A percentile compares a stretch with the other conserved stretches of the same genome.
phyloP scores from a whole-genome alignment of 306 rosid genomes.

The Medicago arabica region DNA sequence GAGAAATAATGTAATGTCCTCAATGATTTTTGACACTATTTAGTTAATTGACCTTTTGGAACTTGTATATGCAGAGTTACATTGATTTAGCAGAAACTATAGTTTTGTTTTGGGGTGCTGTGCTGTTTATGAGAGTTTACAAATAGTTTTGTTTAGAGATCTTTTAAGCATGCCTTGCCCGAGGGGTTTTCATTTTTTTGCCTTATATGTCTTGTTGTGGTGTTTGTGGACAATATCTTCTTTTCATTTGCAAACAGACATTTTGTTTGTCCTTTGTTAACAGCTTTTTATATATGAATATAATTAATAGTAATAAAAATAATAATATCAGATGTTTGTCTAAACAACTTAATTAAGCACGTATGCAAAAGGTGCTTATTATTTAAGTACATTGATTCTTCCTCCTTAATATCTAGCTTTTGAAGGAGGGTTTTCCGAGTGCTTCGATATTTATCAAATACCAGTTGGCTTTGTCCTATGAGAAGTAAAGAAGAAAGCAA shows the following conservation, averaged over 20 bases:
- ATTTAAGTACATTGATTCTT: not conserved
- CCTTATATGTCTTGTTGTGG: not conserved
- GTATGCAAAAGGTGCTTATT: not conserved
- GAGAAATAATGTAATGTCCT: slow-evolving; percentile 12
- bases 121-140: not conserved
- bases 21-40: slow-evolving; percentile 1
- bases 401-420: slow-evolving; percentile 2
- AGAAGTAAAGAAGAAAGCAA: slow-evolving; percentile 19
- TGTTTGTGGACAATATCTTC: slow-evolving; percentile 28
- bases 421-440: not conserved
- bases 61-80: slow-evolving; percentile 23
- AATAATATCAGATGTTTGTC: not conserved
- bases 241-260: slow-evolving; percentile 27
- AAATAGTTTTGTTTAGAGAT: slow-evolving; percentile 15
- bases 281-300: slow-evolving; percentile 12
- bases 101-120: slow-evolving; percentile 1
- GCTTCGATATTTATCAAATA: not conserved
- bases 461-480: slow-evolving; percentile 17
- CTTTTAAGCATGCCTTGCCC: not conserved
- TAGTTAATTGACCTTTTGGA: not conserved
- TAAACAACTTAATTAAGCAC: slow-evolving; percentile 4
- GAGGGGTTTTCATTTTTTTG: slow-evolving; percentile 1
- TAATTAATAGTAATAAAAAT: not conserved
- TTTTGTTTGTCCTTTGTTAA: slow-evolving; percentile 18
- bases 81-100: slow-evolving; percentile 15